Percentiles rank a stretch among this genome's conserved stretches.
Evolutionary conservation across 768 basidiomycete genomes (phyloP).

Genomic region (Pleurotus eryngii): DNA sequence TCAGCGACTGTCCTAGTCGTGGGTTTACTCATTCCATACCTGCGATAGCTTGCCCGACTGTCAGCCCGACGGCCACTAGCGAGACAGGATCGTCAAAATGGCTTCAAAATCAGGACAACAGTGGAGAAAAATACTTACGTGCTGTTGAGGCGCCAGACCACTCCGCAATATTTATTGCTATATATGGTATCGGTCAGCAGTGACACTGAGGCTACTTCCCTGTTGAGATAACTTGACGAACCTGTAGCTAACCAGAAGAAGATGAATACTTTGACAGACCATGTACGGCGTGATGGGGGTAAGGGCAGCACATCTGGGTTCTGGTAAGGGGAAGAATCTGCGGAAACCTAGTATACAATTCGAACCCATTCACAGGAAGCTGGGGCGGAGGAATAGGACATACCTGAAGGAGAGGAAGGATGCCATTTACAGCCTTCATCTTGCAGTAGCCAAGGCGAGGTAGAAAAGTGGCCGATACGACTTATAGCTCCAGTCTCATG

Average conservation of each 20-base stretch:
- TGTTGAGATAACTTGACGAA: constrained; percentile 1
- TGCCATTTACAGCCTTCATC: background rate
- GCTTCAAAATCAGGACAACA: background rate
- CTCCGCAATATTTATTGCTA: constrained; percentile 29
- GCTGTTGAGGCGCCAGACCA: constrained; percentile 28
- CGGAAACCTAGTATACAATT: constrained; percentile 17
- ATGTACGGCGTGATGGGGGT: constrained; percentile 22
- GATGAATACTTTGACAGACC: constrained; percentile 23
- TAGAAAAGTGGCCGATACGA: too few species aligned
- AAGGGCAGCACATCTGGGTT: constrained; percentile 27
- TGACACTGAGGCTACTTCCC: background rate
- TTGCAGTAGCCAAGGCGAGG: too few species aligned
- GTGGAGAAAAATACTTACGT: constrained; percentile 12
- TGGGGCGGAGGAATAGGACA: background rate
- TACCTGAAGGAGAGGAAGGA: background rate
- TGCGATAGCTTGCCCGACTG: constrained; percentile 23
- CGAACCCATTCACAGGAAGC: background rate
- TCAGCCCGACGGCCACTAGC: constrained; percentile 25
- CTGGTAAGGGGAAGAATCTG: constrained; percentile 22
- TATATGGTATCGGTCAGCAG: background rate
- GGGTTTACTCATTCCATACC: constrained; percentile 11
- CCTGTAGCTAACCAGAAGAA: constrained; percentile 31
- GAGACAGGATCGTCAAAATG: background rate
- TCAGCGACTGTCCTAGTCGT: background rate
- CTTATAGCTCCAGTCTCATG: too few species aligned